Conservation (phyloP, 345 rosid species). For the Cardamine occulta region DNA sequence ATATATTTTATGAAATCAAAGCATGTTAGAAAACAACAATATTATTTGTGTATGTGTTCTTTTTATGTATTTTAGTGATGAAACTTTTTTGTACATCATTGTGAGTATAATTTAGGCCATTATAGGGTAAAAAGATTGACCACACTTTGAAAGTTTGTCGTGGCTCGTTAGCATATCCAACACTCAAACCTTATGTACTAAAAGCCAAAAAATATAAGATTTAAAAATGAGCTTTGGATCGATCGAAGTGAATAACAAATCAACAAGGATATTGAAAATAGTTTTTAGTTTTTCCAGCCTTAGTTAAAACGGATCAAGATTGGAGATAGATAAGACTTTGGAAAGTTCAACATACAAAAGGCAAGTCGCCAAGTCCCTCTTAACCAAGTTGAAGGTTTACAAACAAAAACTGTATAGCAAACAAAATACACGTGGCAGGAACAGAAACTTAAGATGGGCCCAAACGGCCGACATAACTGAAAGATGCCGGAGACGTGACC, state of each 20-base stretch:
- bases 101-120: background rate
- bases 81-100: background rate
- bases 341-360: background rate
- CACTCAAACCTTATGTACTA: background rate
- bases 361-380: background rate
- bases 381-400: too few relatives aligned
- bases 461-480: slow-evolving; percentile 36
- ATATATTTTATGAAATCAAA: background rate
- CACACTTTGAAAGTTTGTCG: background rate
- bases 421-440: slow-evolving; percentile 20
- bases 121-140: background rate
- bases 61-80: background rate
- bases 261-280: background rate
- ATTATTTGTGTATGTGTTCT: background rate
- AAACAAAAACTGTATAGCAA: too few relatives aligned
- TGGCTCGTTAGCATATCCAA: background rate
- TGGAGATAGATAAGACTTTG: background rate
- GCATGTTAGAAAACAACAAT: background rate
- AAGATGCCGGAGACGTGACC: slow-evolving; percentile 39
- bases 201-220: too few relatives aligned
- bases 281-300: background rate
- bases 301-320: background rate
- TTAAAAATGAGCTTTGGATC: background rate
- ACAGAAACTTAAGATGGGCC: slow-evolving; percentile 16
- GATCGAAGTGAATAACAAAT: background rate